Evolutionary conservation across 2,329 filamentous ascomycete species (phyloP).

Genomic region (Botrytis paeoniae): DNA sequence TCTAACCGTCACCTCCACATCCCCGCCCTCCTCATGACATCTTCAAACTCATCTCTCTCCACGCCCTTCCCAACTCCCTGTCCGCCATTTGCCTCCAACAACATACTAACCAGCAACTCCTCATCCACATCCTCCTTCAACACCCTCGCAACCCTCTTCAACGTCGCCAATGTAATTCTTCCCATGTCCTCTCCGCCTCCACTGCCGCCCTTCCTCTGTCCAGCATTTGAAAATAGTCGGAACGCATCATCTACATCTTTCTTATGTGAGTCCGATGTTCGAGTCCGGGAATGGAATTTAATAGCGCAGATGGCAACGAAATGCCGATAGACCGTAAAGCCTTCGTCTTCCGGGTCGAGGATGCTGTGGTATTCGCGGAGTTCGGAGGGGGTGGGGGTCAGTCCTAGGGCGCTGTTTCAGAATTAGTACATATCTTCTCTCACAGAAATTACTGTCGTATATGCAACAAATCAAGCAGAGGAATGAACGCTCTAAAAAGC

Average conservation of each 20-base stretch:
- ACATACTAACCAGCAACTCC: constrained; percentile 85
- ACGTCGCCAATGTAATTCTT: constrained; percentile 75
- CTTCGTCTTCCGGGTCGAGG: constrained; percentile 78
- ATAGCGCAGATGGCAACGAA: constrained; percentile 89
- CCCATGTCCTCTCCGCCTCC: constrained; percentile 44
- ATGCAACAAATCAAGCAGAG: neutral
- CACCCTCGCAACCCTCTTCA: constrained; percentile 74
- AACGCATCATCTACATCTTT: constrained; percentile 80
- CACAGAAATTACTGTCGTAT: neutral
- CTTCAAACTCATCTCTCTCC: constrained; percentile 58
- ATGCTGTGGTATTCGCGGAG: constrained; percentile 73
- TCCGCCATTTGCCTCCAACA: constrained; percentile 87
- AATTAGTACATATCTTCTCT: neutral
- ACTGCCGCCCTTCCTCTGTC: constrained; percentile 30
- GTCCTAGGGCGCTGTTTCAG: constrained; percentile 70
- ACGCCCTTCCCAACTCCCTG: constrained; percentile 69
- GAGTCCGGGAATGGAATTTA: constrained; percentile 65
- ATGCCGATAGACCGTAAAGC: constrained; percentile 72
- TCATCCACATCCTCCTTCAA: constrained; percentile 84
- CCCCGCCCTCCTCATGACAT: constrained; percentile 36
- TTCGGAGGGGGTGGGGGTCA: constrained; percentile 64
- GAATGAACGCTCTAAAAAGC: neutral
- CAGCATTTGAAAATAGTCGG: constrained; percentile 66
- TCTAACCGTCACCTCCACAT: constrained; percentile 30
- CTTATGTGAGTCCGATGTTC: constrained; percentile 51